Conservation (phyloP, 1,284 basidiomycete species). For the Naganishia albida region DNA sequence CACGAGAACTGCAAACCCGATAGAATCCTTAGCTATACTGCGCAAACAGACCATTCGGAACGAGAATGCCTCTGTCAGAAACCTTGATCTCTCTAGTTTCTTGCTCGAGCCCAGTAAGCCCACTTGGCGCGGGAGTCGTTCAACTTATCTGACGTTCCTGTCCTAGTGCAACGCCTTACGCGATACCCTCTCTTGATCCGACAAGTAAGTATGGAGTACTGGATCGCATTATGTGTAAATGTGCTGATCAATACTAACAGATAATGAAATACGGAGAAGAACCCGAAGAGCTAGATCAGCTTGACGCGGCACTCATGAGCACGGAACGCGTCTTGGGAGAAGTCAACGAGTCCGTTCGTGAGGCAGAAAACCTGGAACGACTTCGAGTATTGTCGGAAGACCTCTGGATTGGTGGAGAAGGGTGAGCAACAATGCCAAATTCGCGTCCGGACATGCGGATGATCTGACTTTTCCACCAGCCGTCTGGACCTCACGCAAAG, state of each 20-base stretch:
- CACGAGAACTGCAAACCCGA: neutral
- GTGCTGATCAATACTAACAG: conserved; percentile 64
- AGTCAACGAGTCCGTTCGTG: conserved; percentile 87
- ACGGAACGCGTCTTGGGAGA: conserved; percentile 72
- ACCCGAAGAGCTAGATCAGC: conserved; percentile 59
- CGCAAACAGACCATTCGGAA: conserved; percentile 38
- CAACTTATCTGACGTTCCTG: neutral
- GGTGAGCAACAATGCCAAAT: conserved; percentile 57
- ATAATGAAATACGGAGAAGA: conserved; percentile 76
- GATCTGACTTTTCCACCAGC: conserved; percentile 52
- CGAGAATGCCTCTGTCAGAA: conserved; percentile 71
- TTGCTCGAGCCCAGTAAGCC: conserved; percentile 80
- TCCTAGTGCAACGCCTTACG: conserved; percentile 87
- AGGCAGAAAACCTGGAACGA: conserved; percentile 75
- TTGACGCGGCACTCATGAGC: conserved; percentile 63
- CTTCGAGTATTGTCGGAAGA: conserved; percentile 71
- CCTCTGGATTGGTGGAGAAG: conserved; percentile 78
- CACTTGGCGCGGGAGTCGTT: neutral
- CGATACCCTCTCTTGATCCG: conserved; percentile 85
- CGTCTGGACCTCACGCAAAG: conserved; percentile 86
- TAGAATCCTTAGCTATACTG: conserved; percentile 2
- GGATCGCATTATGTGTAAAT: neutral
- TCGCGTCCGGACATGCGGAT: neutral
- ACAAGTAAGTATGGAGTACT: conserved; percentile 63
- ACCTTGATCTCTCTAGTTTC: conserved; percentile 86